Evolutionary conservation across 306 rosid genomes (phyloP).

Genomic region (Cicer cuneatum): DNA sequence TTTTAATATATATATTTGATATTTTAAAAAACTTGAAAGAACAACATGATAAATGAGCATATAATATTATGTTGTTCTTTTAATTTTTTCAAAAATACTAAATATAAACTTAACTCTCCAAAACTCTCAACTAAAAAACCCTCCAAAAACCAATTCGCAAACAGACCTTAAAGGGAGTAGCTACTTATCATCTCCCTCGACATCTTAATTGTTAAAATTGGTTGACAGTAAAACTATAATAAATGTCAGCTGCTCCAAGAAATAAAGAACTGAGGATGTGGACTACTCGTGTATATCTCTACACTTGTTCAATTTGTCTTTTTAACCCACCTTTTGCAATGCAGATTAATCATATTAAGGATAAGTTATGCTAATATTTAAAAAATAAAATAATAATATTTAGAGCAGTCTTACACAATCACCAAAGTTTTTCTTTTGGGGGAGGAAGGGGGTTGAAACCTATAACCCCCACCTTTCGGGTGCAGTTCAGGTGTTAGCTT

Average conservation of each 20-base stretch:
- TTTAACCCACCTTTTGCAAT: background rate
- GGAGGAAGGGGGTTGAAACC: background rate
- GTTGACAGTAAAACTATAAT: background rate
- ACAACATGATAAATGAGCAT: too few species aligned
- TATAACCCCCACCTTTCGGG: background rate
- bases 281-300: background rate
- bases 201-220: background rate
- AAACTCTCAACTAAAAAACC: too few species aligned
- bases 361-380: background rate
- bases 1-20: too few species aligned
- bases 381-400: background rate
- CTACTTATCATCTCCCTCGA: background rate
- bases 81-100: too few species aligned
- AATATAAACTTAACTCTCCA: too few species aligned
- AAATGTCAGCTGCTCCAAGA: constrained; percentile 1
- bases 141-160: too few species aligned
- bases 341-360: constrained; percentile 10
- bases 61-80: too few species aligned
- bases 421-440: background rate
- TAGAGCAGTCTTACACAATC: constrained; percentile 1
- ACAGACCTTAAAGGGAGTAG: background rate
- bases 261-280: background rate
- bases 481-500: background rate
- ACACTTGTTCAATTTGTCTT: background rate
- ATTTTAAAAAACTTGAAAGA: too few species aligned